These are phyloP conservation scores for Dictyophora rubrovolvata DNA, from an alignment of 768 basidiomycete species.

Conservation along the genomic window DNA sequence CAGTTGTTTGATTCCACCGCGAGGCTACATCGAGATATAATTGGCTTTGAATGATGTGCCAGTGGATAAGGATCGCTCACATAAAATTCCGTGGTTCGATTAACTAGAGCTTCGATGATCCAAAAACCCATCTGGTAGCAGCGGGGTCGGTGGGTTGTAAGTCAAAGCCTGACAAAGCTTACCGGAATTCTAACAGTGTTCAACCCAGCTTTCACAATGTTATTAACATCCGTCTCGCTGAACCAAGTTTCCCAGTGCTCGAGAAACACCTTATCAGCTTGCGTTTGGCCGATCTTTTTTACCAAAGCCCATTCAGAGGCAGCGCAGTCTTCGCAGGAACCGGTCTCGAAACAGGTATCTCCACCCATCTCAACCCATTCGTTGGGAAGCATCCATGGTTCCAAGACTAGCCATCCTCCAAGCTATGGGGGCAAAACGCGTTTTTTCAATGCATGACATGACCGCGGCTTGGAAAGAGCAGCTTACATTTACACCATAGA, in stretches of 20 bases:
- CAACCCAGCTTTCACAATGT: constrained; percentile 44
- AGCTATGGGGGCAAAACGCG: background rate
- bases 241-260: constrained; percentile 54
- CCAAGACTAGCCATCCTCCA: constrained; percentile 54
- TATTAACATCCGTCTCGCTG: constrained; percentile 46
- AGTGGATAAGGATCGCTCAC: background rate
- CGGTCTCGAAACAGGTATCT: constrained; percentile 35
- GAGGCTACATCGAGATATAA: constrained; percentile 25
- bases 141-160: background rate
- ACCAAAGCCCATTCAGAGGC: constrained; percentile 51
- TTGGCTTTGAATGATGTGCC: background rate
- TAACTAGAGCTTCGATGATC: constrained; percentile 65
- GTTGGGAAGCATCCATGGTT: constrained; percentile 76
- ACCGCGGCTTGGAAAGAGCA: constrained; percentile 34
- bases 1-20: constrained; percentile 57
- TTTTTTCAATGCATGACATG: background rate
- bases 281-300: constrained; percentile 48
- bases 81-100: constrained; percentile 50
- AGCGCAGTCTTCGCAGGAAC: constrained; percentile 49
- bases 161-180: constrained; percentile 14
- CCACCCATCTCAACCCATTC: constrained; percentile 75
- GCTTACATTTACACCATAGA: constrained; percentile 65
- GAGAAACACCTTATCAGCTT: background rate
- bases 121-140: constrained; percentile 61
- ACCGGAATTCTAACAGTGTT: constrained; percentile 75